These are phyloP conservation scores for Volvariella surrecta DNA, from an alignment of 1,284 basidiomycete genomes.

Conservation along the genomic window DNA sequence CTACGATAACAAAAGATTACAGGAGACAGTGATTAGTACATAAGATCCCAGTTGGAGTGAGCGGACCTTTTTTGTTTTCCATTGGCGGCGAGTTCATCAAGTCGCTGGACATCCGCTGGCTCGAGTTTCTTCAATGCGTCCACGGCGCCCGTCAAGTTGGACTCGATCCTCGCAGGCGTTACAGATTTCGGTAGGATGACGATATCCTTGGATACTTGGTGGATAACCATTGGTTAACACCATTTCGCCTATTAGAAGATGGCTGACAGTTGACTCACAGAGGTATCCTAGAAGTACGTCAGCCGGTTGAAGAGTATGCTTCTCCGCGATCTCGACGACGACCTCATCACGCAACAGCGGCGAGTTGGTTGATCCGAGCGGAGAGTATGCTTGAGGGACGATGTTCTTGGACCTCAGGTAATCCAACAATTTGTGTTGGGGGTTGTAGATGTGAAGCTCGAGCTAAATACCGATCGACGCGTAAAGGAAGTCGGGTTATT, in stretches of 20 bases:
- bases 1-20: slow-evolving; percentile 16
- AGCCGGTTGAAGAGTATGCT: slow-evolving; percentile 47
- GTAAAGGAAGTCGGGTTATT: too few species aligned
- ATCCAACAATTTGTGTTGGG: slow-evolving; percentile 61
- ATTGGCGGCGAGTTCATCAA: slow-evolving; percentile 58
- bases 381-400: slow-evolving; percentile 75
- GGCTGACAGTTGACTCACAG: slow-evolving; percentile 27
- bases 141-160: slow-evolving; percentile 55
- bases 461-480: slow-evolving; percentile 30
- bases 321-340: slow-evolving; percentile 55
- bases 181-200: slow-evolving; percentile 74
- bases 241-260: background rate
- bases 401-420: slow-evolving; percentile 69
- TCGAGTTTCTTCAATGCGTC: slow-evolving; percentile 42
- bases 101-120: slow-evolving; percentile 47
- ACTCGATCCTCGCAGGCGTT: slow-evolving; percentile 61
- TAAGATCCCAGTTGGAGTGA: slow-evolving; percentile 7
- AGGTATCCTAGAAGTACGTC: slow-evolving; percentile 67
- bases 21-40: background rate
- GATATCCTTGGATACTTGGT: slow-evolving; percentile 51
- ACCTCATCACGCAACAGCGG: slow-evolving; percentile 67
- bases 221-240: background rate
- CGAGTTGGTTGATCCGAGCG: slow-evolving; percentile 67
- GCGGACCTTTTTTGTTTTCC: slow-evolving; percentile 62
- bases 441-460: slow-evolving; percentile 73